Evolutionary conservation across 306 rosid species (phyloP), one percentile per base, ranked within the genome.

Genomic region (Vigna nakashimae): DNA sequence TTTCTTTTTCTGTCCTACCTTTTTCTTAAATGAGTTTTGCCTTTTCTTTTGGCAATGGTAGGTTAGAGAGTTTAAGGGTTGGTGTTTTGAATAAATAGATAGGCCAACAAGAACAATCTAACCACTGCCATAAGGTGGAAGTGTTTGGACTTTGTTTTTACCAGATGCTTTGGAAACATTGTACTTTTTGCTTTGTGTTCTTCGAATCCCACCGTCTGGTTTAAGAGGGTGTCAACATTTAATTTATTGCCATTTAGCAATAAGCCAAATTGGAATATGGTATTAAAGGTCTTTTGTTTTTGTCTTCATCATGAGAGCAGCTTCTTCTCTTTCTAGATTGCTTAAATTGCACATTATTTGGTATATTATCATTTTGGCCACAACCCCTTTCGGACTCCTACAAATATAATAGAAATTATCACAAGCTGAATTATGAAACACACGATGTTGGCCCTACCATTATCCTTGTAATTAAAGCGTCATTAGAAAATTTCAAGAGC

Each of bases 21-120:
- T 77, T 26, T 68, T 49, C 40, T 83, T 75, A 80, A 75, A 83
- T 80, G 75, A 49, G 50, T 46, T 42, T 74, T 80, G 72, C 8
- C 62, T 80, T 56, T 62, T 77, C 46, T 56, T 48, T 71, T 45
- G 85, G 71, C 17, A 65, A 64, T 71, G 85, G 79, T 85, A 50
- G 88, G 90, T 92, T 56, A 38, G 82, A 77, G 80, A 81, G 77
- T 70, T 28, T 42, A 73, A 66, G 32, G 73, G 79, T 87, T 83
- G 90, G 87, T 84, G 84, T 43, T 60, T 82, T 65, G 75, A 77
- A 84, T 77, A 88, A 89, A 80, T 40, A 87, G 92, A 91, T 89
- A 56, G 97, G 91, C 96, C 98, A 95, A 95, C 98, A 86, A 91
- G 84, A 88, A 66, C 71, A 85, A 85, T 79, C 87, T 69, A 87